phyloP scores from a whole-genome alignment of 768 basidiomycete genomes.

The Panaeolus papilionaceus region DNA sequence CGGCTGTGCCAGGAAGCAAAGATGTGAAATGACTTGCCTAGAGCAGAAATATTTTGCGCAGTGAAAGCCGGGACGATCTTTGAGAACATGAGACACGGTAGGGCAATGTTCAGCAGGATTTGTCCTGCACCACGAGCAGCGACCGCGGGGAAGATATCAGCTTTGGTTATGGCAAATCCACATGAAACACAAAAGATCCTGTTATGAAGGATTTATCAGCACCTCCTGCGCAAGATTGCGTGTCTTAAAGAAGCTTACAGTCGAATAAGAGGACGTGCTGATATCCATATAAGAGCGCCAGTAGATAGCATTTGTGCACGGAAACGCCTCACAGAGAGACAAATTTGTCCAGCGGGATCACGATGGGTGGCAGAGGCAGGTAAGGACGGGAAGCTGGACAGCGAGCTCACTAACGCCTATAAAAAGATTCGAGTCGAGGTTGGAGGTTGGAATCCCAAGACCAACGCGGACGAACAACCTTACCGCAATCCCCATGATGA shows the following conservation, averaged over 20 bases:
- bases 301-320: conserved; percentile 30
- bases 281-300: conserved; percentile 66
- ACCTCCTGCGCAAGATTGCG: not conserved
- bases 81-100: conserved; percentile 73
- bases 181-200: conserved; percentile 60
- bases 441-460: not conserved
- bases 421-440: not conserved
- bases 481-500: conserved; percentile 8
- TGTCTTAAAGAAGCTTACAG: conserved; percentile 46
- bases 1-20: not conserved
- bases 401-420: not conserved
- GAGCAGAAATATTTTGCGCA: conserved; percentile 56
- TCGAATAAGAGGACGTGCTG: conserved; percentile 62
- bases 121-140: conserved; percentile 68
- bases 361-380: not conserved
- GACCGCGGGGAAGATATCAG: conserved; percentile 61
- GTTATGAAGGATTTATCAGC: conserved; percentile 11
- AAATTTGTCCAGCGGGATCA: not conserved
- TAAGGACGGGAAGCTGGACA: not conserved
- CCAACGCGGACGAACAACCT: not conserved
- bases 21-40: conserved; percentile 46
- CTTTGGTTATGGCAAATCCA: conserved; percentile 65
- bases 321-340: conserved; percentile 1
- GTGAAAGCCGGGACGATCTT: conserved; percentile 74
- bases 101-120: conserved; percentile 64